Percentiles rank a stretch among this genome's conserved stretches.
Evolutionary conservation across 805 yeast genomes (phyloP).

Genomic region (Tetrapisispora arboricola): DNA sequence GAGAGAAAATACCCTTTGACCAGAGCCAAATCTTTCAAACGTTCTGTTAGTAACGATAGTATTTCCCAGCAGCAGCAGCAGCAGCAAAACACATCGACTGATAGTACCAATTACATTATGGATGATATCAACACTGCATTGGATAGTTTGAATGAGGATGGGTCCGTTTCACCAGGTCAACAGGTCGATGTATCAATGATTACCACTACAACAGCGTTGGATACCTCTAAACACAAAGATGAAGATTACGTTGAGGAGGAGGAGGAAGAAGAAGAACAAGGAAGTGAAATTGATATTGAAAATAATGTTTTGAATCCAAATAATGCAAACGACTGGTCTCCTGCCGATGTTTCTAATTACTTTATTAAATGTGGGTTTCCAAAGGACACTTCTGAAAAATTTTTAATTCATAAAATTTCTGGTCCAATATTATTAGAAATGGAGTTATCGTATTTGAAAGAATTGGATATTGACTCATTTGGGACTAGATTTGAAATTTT

Average conservation of each 20-base stretch:
- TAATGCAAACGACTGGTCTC: constrained; percentile 47
- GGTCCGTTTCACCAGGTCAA: neutral
- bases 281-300: too few species aligned
- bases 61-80: neutral
- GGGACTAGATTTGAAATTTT: constrained; percentile 90
- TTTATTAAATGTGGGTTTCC: constrained; percentile 68
- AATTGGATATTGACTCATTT: constrained; percentile 81
- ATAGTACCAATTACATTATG: constrained; percentile 21
- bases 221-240: too few species aligned
- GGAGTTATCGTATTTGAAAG: constrained; percentile 78
- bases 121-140: constrained; percentile 65
- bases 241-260: too few species aligned
- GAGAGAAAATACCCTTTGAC: constrained; percentile 33
- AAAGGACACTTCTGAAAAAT: constrained; percentile 55
- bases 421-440: constrained; percentile 79
- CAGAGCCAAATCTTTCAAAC: constrained; percentile 46
- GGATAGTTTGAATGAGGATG: constrained; percentile 41
- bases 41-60: constrained; percentile 12
- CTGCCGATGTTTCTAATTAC: constrained; percentile 72
- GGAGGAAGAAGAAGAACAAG: too few species aligned
- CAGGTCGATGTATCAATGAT: neutral
- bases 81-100: neutral
- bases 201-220: neutral
- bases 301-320: neutral
- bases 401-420: constrained; percentile 76